A percentile compares a stretch with the other conserved stretches of the same genome.
phyloP scores from a whole-genome alignment of 805 yeast genomes.

The Saccharomycopsis javanensis region DNA sequence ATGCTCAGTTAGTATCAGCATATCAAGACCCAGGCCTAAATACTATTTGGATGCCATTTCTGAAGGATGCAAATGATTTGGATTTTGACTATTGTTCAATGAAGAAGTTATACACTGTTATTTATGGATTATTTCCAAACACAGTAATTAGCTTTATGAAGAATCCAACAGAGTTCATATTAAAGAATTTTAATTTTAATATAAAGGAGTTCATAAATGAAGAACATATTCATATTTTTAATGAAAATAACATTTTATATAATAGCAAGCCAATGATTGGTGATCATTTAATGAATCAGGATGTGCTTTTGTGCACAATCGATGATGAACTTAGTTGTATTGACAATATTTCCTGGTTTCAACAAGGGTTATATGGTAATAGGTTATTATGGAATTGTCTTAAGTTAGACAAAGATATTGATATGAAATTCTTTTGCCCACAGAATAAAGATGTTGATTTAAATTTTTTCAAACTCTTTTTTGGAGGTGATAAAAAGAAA shows the following conservation, averaged over 20 bases:
- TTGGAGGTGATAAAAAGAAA: not conserved
- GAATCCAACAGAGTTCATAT: constrained; percentile 8
- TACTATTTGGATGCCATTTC: not conserved
- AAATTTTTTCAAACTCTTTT: constrained; percentile 15
- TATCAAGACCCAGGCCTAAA: not conserved
- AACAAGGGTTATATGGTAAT: not conserved
- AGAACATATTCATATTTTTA: constrained; percentile 5
- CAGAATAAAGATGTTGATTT: constrained; percentile 12
- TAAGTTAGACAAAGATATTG: constrained; percentile 13
- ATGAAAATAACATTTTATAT: constrained; percentile 8
- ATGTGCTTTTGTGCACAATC: constrained; percentile 6
- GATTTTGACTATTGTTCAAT: not conserved
- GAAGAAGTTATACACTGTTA: constrained; percentile 8
- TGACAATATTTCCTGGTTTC: constrained; percentile 1
- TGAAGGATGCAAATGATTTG: not conserved
- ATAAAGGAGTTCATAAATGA: constrained; percentile 7
- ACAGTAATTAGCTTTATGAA: constrained; percentile 6
- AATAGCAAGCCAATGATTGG: constrained; percentile 7
- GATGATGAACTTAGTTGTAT: constrained; percentile 9
- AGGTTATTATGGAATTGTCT: constrained; percentile 16
- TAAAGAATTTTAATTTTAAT: constrained; percentile 2
- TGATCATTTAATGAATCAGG: constrained; percentile 11
- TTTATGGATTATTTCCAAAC: constrained; percentile 18
- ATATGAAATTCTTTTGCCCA: constrained; percentile 14
- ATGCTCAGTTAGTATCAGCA: not conserved